A percentile compares a stretch with the other conserved stretches of the same genome.
Evolutionary conservation across 441 rosid species (phyloP).

Genomic region (Lepidium campestre): DNA sequence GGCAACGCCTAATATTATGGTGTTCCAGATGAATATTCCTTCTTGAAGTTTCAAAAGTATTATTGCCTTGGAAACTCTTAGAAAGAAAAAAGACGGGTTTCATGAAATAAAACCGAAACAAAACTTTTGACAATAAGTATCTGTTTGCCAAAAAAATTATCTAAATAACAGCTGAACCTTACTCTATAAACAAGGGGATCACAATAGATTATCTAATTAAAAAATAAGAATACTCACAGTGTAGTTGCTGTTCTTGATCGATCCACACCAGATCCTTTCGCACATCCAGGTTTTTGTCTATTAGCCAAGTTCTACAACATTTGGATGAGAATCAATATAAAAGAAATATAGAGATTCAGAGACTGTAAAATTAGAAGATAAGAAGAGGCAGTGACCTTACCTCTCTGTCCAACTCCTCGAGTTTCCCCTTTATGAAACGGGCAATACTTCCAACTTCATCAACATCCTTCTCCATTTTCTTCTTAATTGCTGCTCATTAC

Average conservation of each 20-base stretch:
- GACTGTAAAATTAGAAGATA: background rate
- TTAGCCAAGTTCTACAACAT: constrained; percentile 60
- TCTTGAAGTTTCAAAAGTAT: background rate
- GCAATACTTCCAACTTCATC: constrained; percentile 92
- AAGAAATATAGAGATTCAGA: background rate
- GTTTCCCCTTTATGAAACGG: constrained; percentile 63
- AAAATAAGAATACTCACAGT: constrained; percentile 37
- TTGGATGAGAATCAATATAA: background rate
- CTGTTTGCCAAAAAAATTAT: background rate
- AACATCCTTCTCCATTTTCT: constrained; percentile 83
- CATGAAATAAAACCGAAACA: background rate
- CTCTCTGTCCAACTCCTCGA: constrained; percentile 76
- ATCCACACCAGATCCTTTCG: constrained; percentile 82
- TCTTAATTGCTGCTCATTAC: constrained; percentile 63
- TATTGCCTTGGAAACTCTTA: background rate
- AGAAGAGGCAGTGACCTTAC: constrained; percentile 28
- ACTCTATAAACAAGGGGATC: background rate
- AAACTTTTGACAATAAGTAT: background rate
- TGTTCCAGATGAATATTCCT: background rate
- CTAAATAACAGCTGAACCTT: background rate
- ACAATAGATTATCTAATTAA: background rate
- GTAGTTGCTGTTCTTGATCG: constrained; percentile 85
- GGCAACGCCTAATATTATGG: background rate
- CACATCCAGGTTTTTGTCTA: constrained; percentile 84
- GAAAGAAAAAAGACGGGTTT: background rate